Percentiles rank a stretch among this genome's conserved stretches.
Evolutionary conservation across 108 stramenopile genomes (phyloP).

Genomic region (Nannochloropsis gaditana): DNA sequence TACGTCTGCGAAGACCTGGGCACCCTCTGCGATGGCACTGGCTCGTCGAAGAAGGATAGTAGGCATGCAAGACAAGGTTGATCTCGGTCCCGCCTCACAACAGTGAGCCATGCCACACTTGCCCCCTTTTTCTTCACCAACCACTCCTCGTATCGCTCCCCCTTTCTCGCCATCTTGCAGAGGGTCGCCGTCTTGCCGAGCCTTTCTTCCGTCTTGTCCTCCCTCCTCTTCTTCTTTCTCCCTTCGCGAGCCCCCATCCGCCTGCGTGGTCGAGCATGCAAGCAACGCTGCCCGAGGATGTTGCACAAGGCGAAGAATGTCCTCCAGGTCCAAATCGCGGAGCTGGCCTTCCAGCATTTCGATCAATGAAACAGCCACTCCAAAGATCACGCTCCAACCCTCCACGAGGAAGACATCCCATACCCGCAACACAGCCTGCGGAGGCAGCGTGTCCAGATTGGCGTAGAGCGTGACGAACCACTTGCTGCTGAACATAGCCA

Average conservation of each 20-base stretch:
- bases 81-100: no score
- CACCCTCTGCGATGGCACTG: background rate
- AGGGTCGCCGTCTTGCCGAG: no score
- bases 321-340: background rate
- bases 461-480: slow-evolving; percentile 46
- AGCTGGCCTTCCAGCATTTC: slow-evolving; percentile 1
- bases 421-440: background rate
- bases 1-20: background rate
- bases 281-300: background rate
- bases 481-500: slow-evolving; percentile 39
- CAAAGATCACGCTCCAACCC: slow-evolving; percentile 13
- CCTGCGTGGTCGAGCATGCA: background rate
- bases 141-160: background rate
- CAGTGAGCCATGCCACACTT: background rate
- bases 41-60: background rate
- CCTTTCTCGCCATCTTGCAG: background rate
- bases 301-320: background rate
- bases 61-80: background rate
- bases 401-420: slow-evolving; percentile 5
- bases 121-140: background rate
- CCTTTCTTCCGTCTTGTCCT: no score
- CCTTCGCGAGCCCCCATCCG: background rate
- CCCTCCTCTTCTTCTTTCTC: background rate
- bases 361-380: background rate
- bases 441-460: background rate